A percentile compares a stretch with the other conserved stretches of the same genome.
Evolutionary conservation across 2,329 filamentous ascomycete species (phyloP).

Genomic region (Fusarium nurragi): DNA sequence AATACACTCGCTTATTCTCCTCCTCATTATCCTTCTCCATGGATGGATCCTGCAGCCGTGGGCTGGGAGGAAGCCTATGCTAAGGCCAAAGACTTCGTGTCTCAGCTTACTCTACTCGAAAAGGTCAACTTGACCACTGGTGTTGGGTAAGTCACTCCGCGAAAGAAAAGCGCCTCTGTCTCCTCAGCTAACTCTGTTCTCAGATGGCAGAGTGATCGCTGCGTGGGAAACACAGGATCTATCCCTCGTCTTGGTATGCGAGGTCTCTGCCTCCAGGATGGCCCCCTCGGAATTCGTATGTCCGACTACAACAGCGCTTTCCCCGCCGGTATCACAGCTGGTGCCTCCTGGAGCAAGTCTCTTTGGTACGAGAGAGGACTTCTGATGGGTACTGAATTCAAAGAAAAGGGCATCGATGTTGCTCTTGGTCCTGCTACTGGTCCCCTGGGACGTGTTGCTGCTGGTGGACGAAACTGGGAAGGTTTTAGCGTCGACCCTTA

Average conservation of each 20-base stretch:
- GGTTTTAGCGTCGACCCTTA: slow-evolving; percentile 77
- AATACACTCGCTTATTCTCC: slow-evolving; percentile 53
- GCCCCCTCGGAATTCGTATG: slow-evolving; percentile 80
- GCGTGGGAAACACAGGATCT: slow-evolving; percentile 79
- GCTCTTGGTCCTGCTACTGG: slow-evolving; percentile 65
- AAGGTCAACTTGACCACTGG: slow-evolving; percentile 97
- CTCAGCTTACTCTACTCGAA: slow-evolving; percentile 82
- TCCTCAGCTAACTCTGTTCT: background rate
- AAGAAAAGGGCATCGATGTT: slow-evolving; percentile 79
- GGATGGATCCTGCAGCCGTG: slow-evolving; percentile 77
- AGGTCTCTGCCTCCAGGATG: slow-evolving; percentile 86
- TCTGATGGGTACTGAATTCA: slow-evolving; percentile 69
- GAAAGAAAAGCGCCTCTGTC: background rate
- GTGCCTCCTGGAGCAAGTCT: slow-evolving; percentile 81
- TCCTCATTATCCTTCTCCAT: slow-evolving; percentile 86
- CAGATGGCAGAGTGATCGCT: slow-evolving; percentile 67
- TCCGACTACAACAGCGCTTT: slow-evolving; percentile 85
- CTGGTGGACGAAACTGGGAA: slow-evolving; percentile 70
- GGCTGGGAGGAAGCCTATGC: slow-evolving; percentile 80
- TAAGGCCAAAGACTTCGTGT: slow-evolving; percentile 81
- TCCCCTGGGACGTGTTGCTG: slow-evolving; percentile 58
- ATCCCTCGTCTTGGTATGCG: slow-evolving; percentile 76
- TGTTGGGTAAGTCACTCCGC: slow-evolving; percentile 69
- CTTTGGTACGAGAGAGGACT: slow-evolving; percentile 67
- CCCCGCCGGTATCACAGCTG: slow-evolving; percentile 79